Evolutionary conservation across 2,329 filamentous ascomycete species (phyloP), one percentile per base, ranked within the genome.

Genomic region (Claviceps capensis): DNA sequence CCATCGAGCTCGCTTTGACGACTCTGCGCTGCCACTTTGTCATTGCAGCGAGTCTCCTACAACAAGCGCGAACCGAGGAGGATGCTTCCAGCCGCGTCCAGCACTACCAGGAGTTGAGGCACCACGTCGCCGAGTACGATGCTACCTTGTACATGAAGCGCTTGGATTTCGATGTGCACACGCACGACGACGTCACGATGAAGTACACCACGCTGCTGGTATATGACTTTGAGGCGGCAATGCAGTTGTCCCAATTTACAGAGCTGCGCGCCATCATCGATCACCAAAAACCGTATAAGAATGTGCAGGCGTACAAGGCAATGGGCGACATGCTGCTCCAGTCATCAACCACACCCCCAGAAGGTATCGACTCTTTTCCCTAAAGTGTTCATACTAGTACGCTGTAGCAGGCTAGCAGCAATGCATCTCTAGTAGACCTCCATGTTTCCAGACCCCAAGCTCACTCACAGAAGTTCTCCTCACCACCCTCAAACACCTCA

Each of bases 141-240:
- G 26, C 14, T 9, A 37, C 9, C 37, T 38, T 53, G 13, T 19
- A 37, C 45, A 11, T 11, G 23, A 37, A 22, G 26, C 5, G 9
- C 37, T 36, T 38, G 2, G n/a, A 14, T 19, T 60, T 77, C 0
- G 69, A 75, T 19, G 68, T 72, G 13, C 65, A 68, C 1, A 66
- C 71, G 1, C 66, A 69, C 16, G 56, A 67, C 1, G 82, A 86
- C 59, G 69, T 88, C 16, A 60, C 71, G 6, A 65, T 69, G 2
- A 90, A 88, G 60, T 69, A 85, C 38, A 74, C 82, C 5, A 77
- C 81, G 2, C 67, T 95, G 17, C 70, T 88, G 7, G 79, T 85
- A 0, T 86, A 90, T 57, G 85, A 93, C 57, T 86, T 95, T 55
- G 89, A 95, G 68, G 84, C 81, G 2, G 80, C 83, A 0, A 69